Base-by-base conservation (phyloP, 2,329 filamentous ascomycete species). In the Neopestalotiopsis rosae region DNA sequence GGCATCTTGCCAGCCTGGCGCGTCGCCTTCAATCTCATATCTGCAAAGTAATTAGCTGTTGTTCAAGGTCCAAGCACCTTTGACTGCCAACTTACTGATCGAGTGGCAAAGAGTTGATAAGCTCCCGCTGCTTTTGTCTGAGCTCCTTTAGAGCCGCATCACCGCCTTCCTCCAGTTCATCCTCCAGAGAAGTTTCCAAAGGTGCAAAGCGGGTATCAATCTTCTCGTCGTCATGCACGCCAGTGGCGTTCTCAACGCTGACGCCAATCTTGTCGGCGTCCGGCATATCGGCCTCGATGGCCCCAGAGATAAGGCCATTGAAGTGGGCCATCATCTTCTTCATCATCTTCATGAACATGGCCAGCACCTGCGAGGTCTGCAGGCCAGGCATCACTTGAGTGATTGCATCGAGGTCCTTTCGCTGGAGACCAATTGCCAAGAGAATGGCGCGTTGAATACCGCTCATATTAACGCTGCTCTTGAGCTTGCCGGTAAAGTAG, bases 301-400 rank as follows among this genome's bases (percentile, higher is more conserved):
- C 94, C 3, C 89, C 90, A 57, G 94, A 89, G 2, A 98, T 87
- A 0, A 98, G 81, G 3, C 86, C 84, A 40, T 90, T 89, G 81
- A 99, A 96, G 77, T 95, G 89, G 2, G 88, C 86, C 2, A 92
- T 92, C 52, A 97, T 88, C 83, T 98, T 98, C 72, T 94, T 90
- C 69, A 98, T 87, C 70, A 97, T 92, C 85, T 99, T 99, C 79
- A 97, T 94, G 81, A 99, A 98, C 92, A 98, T 97, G 70, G 95
- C 95, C 71, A 99, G 86, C 3, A 98, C 84, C 82, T 98, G 96
- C 59, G 90, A 91, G 2, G 89, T 87, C 0, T 89, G 89, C 5
- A 98, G 82, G 9, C 45, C 45, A 7, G 87, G 87, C 3, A 97
- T 82, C 76, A 99, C 96, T 71, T 91, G 90, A 71, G 95, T 92